Conservation (phyloP, 2,329 filamentous ascomycete genomes). For the Botryotinia globosa region DNA sequence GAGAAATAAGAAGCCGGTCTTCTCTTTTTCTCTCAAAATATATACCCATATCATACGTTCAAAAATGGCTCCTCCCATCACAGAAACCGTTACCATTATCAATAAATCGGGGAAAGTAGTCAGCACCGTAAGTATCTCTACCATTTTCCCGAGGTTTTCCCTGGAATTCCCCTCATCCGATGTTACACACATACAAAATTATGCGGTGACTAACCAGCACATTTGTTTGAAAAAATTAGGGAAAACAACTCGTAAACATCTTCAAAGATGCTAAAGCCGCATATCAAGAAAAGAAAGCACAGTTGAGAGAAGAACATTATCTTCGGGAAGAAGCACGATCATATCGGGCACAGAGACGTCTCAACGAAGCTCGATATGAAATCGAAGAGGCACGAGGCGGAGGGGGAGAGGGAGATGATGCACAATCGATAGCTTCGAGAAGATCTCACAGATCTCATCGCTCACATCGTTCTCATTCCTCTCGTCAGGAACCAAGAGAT, state of each 20-base stretch:
- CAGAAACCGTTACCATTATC: conserved; percentile 82
- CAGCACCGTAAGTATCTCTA: conserved; percentile 66
- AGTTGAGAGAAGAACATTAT: conserved; percentile 70
- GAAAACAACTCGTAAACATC: conserved; percentile 83
- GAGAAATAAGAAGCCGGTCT: conserved; percentile 13
- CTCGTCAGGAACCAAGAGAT: conserved; percentile 12
- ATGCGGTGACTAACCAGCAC: conserved; percentile 22
- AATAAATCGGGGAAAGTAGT: conserved; percentile 91
- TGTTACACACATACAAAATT: conserved; percentile 5
- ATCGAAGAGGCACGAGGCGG: conserved; percentile 27
- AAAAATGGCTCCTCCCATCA: conserved; percentile 37
- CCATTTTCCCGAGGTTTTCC: conserved; percentile 17
- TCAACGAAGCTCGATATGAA: conserved; percentile 44
- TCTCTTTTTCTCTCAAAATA: not conserved
- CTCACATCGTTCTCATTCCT: conserved; percentile 30
- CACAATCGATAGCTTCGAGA: conserved; percentile 17
- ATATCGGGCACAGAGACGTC: conserved; percentile 49
- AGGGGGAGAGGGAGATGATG: conserved; percentile 4
- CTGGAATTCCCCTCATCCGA: not conserved
- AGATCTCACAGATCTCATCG: conserved; percentile 29
- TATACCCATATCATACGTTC: not conserved
- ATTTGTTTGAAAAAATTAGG: conserved; percentile 49
- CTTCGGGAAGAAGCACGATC: conserved; percentile 54
- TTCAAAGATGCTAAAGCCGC: conserved; percentile 89
- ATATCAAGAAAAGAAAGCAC: conserved; percentile 83